Conservation (phyloP, 176 grass and related monocot genomes). For the Oropetium thomaeum region DNA sequence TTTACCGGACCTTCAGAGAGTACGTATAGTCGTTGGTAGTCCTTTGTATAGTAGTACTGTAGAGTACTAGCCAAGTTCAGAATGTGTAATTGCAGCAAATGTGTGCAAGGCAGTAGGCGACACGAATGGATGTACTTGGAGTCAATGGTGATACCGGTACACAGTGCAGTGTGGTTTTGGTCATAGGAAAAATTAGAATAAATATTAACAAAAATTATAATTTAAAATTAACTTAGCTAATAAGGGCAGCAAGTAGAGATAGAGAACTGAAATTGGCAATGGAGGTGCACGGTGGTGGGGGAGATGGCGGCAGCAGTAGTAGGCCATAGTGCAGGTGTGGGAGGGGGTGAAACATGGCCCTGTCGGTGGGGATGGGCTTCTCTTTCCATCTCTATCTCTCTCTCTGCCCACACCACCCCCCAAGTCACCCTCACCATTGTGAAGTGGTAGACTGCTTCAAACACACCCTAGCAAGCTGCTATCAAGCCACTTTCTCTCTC, state of each 20-base stretch:
- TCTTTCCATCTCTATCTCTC: neutral
- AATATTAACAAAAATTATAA: too few relatives aligned
- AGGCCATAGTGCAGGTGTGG: constrained; percentile 46
- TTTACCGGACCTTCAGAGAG: constrained; percentile 8
- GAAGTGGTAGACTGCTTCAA: constrained; percentile 30
- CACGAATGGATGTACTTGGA: constrained; percentile 38
- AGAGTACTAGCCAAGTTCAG: neutral
- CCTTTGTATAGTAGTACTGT: neutral
- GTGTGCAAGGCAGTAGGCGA: neutral
- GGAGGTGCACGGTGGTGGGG: neutral
- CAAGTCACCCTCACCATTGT: constrained; percentile 28
- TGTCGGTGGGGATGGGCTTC: constrained; percentile 67
- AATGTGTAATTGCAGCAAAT: neutral
- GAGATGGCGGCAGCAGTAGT: neutral
- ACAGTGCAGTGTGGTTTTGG: constrained; percentile 25
- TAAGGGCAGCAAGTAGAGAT: neutral
- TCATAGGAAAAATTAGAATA: neutral
- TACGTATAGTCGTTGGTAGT: too few relatives aligned
- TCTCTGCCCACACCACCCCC: neutral
- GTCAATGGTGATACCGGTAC: constrained; percentile 31
- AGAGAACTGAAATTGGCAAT: neutral
- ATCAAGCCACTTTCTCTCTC: constrained; percentile 9
- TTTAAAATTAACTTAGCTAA: neutral
- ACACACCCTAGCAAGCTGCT: neutral
- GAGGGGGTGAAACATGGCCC: constrained; percentile 61